Evolutionary conservation across 2,329 filamentous ascomycete genomes (phyloP).

Genomic region (Pseudocercospora fijiensis): DNA sequence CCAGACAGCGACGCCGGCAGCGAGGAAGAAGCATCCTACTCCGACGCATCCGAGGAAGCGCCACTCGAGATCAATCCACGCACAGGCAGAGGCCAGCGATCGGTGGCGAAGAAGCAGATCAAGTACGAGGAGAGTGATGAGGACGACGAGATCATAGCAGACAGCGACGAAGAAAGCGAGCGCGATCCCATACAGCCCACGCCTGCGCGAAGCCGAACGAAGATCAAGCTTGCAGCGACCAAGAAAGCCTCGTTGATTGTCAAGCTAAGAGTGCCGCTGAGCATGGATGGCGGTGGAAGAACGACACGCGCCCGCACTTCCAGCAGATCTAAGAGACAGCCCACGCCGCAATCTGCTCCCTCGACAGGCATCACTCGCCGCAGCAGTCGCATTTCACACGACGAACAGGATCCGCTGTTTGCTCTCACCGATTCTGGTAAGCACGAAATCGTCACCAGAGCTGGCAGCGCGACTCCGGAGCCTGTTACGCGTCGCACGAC

Average conservation of each 20-base stretch:
- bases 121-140: slow-evolving; percentile 57
- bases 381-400: slow-evolving; percentile 60
- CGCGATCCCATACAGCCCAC: slow-evolving; percentile 23
- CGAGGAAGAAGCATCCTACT: slow-evolving; percentile 45
- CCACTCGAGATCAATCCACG: slow-evolving; percentile 55
- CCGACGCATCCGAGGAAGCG: slow-evolving; percentile 48
- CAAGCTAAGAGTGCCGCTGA: slow-evolving; percentile 40
- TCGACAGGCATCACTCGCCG: slow-evolving; percentile 42
- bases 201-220: slow-evolving; percentile 16
- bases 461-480: slow-evolving; percentile 54
- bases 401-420: slow-evolving; percentile 56
- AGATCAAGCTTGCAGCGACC: slow-evolving; percentile 14
- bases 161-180: slow-evolving; percentile 43
- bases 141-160: slow-evolving; percentile 45
- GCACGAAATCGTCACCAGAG: slow-evolving; percentile 55
- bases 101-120: slow-evolving; percentile 55
- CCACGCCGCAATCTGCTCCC: slow-evolving; percentile 29
- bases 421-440: slow-evolving; percentile 60
- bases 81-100: slow-evolving; percentile 57
- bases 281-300: slow-evolving; percentile 26
- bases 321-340: slow-evolving; percentile 40
- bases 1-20: slow-evolving; percentile 40
- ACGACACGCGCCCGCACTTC: slow-evolving; percentile 42
- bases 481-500: slow-evolving; percentile 43
- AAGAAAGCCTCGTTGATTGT: slow-evolving; percentile 40